Evolutionary conservation across 129 eudicot species (phyloP), one percentile per base, ranked within the genome.

Genomic region (Flaveria trinervia): DNA sequence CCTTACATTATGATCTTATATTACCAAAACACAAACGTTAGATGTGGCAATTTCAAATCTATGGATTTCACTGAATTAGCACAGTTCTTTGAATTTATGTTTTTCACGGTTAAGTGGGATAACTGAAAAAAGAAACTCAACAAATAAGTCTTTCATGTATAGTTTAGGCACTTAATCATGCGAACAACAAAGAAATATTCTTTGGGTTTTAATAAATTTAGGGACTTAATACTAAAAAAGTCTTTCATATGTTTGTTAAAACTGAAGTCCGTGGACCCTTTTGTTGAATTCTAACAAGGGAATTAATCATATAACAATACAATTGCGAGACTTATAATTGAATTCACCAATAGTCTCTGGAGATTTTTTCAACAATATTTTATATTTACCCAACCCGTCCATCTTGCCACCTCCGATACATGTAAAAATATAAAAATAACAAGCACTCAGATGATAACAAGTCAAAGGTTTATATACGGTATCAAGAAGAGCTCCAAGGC

Each of bases 401-500:
- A 28, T 62, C 44, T 55, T 72, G 77, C 43, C 77, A 73, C 68
- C 49, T 9, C 23, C 30, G 9, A 52, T 65, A 49, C 16, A 5
- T 33, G 39, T 33, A 33, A 33, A 59, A 9, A 52, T 12, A 48
- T 17, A 39, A 52, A 33, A 10, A 64, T 36, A 50, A 23, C 8
- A 7, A 28, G 52, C 39, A 17, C 60, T 16, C 52, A 33, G 8
- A 72, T 15, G 55, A 9, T 45, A 17, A 5, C 25, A 59, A 48
- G 9, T 15, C 33, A 68, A 71, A 23, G 20, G 70, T 9, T 13
- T 45, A 36, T 85, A 68, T 88, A 93, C 98, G 0, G 99, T 94
- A 78, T 94, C 99, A 28, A 94, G 92, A 59, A 94, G 97, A 68
- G 97, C 93, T 62, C 99, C 99, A 71, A 94, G 96, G 74, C 99